Base-by-base conservation (phyloP, 1,139 yeast genomes). In the Geotrichum restrictum region DNA sequence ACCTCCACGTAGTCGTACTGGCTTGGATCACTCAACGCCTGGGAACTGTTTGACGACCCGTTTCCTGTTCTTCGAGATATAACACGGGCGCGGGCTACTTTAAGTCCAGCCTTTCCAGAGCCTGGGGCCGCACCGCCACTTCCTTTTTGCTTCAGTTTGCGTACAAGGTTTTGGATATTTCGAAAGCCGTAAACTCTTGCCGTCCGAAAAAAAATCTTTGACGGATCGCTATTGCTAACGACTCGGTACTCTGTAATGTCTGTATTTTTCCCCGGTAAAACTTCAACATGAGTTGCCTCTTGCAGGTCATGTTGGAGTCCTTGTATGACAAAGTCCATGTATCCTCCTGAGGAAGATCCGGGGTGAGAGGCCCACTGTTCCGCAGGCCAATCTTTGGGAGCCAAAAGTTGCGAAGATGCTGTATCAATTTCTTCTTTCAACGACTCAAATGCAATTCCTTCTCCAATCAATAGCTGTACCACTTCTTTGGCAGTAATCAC, bases 401-500 rank as follows among this genome's bases (percentile, higher is more conserved):
- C 78, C 48, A 67, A 49, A 8, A 42, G 7, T 13, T 24, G 29
- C 1, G 52, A 52, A n/a, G 40, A 47, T 21, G 53, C 58, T 7
- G 56, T 11, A 45, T 44, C n/a, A 7, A 36, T n/a, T 21, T 34
- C 47, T 32, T 51, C 51, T 2, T 48, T 34, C 33, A 50, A 21
- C n/a, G 47, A 33, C 31, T 56, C 61, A 45, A 55, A 55, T 4
- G 59, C 56, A 14, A 32, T 45, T 24, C 67, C 62, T 50, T 76
- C 74, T 13, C 44, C 27, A 21, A 44, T 34, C 44, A 91, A 65
- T 67, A 93, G 70, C 51, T 87, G 85, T 1, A 91, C 77, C 45
- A 93, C 71, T 66, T 93, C 99, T 60, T 82, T 83, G 11, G 98
- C 91, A 0, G 99, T 93, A 38, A 93, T 78, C 1, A 93, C 98